Evolutionary conservation across 2,329 filamentous ascomycete species (phyloP).

Genomic region (Penicillium sp.): DNA sequence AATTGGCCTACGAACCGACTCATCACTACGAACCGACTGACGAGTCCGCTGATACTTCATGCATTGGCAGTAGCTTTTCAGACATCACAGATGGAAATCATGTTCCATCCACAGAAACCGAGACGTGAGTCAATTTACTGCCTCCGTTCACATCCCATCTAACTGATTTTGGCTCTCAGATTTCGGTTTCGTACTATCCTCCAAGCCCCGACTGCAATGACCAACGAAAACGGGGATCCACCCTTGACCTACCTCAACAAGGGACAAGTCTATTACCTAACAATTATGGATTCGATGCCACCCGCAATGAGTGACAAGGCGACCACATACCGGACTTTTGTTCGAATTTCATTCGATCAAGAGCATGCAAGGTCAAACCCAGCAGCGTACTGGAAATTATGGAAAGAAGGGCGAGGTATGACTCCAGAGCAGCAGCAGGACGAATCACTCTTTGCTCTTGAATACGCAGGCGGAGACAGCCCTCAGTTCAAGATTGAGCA

Average conservation of each 20-base stretch:
- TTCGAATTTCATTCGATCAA: background rate
- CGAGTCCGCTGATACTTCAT: background rate
- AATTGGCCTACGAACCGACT: background rate
- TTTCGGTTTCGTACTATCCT: background rate
- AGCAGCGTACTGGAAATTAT: background rate
- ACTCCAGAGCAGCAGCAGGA: background rate
- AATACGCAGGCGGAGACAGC: constrained; percentile 72
- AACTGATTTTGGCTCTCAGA: background rate
- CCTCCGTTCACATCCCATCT: background rate
- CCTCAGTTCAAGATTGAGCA: constrained; percentile 65
- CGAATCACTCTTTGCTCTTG: constrained; percentile 60
- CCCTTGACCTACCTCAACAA: background rate
- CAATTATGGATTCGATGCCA: background rate
- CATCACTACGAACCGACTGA: background rate
- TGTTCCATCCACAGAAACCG: background rate
- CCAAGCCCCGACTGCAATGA: background rate
- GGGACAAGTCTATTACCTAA: background rate
- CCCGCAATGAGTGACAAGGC: background rate
- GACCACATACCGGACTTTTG: background rate
- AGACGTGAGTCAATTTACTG: background rate
- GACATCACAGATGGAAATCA: background rate
- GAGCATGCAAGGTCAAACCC: background rate
- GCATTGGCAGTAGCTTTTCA: background rate
- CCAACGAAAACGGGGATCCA: background rate
- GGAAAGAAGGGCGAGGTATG: background rate